Percentiles rank a stretch among this genome's conserved stretches.
These are phyloP conservation scores for Sesbania bispinosa DNA, from an alignment of 306 rosid genomes.

Conservation along the genomic window DNA sequence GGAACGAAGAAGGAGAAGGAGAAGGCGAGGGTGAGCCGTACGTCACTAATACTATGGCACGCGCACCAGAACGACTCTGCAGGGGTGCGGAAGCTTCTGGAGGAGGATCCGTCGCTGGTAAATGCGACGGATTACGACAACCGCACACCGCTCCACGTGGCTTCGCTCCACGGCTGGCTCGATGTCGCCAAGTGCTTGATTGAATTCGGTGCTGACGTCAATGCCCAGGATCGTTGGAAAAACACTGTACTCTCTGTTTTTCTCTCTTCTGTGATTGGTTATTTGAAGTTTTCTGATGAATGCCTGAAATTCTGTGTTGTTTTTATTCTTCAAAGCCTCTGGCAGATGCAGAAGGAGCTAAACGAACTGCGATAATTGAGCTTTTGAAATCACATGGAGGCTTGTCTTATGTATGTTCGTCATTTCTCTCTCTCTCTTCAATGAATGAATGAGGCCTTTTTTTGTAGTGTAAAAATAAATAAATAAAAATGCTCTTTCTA, in stretches of 20 bases:
- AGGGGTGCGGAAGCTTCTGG: conserved; percentile 78
- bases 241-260: conserved; percentile 55
- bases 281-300: neutral
- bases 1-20: too few species aligned
- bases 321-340: conserved; percentile 53
- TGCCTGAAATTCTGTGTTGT: conserved; percentile 6
- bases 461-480: neutral
- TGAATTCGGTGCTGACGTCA: conserved; percentile 81
- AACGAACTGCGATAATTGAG: conserved; percentile 50
- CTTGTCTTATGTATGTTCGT: conserved; percentile 64
- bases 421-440: conserved; percentile 19
- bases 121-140: conserved; percentile 77
- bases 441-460: neutral
- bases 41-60: conserved; percentile 84
- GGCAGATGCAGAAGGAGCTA: conserved; percentile 97
- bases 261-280: neutral
- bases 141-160: conserved; percentile 91
- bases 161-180: conserved; percentile 83
- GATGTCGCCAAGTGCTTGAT: conserved; percentile 71
- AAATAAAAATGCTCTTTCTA: neutral
- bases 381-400: conserved; percentile 79
- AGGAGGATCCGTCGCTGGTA: conserved; percentile 76
- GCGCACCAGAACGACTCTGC: conserved; percentile 76
- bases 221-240: conserved; percentile 96
- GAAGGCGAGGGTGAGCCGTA: conserved; percentile 73